phyloP scores from a whole-genome alignment of 2,329 filamentous ascomycete species.

The Fusarium anthophilum region DNA sequence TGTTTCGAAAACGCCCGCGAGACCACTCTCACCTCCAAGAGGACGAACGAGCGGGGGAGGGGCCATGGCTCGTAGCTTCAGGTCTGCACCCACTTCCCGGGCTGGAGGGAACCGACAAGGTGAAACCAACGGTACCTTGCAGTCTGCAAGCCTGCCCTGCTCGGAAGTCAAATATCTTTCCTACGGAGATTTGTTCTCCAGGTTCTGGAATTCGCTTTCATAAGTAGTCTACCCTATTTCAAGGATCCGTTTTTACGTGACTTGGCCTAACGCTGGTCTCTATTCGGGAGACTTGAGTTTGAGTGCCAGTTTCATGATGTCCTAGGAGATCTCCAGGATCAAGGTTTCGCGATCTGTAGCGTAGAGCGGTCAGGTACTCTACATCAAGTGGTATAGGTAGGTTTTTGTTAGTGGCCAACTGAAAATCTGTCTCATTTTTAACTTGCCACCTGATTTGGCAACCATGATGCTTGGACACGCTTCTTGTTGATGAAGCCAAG shows the following conservation, averaged over 20 bases:
- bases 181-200: too few species aligned
- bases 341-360: not conserved
- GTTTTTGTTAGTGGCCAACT: not conserved
- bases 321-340: not conserved
- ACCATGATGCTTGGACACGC: too few species aligned
- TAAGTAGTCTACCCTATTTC: not conserved
- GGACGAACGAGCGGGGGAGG: not conserved
- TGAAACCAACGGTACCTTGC: not conserved
- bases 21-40: too few species aligned
- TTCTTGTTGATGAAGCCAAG: not conserved
- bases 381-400: too few species aligned
- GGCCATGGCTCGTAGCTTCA: not conserved
- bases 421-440: not conserved
- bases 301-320: not conserved
- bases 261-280: fast-evolving
- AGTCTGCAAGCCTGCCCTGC: not conserved
- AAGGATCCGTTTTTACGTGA: too few species aligned
- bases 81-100: not conserved
- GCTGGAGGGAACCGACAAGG: too few species aligned
- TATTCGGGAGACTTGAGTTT: too few species aligned
- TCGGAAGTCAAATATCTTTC: too few species aligned
- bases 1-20: not conserved
- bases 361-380: fast-evolving
- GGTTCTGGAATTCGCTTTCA: too few species aligned
- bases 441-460: not conserved